A percentile compares a stretch with the other conserved stretches of the same genome.
Evolutionary conservation across 2,329 filamentous ascomycete genomes (phyloP).

Genomic region (Xylariaceae sp.): DNA sequence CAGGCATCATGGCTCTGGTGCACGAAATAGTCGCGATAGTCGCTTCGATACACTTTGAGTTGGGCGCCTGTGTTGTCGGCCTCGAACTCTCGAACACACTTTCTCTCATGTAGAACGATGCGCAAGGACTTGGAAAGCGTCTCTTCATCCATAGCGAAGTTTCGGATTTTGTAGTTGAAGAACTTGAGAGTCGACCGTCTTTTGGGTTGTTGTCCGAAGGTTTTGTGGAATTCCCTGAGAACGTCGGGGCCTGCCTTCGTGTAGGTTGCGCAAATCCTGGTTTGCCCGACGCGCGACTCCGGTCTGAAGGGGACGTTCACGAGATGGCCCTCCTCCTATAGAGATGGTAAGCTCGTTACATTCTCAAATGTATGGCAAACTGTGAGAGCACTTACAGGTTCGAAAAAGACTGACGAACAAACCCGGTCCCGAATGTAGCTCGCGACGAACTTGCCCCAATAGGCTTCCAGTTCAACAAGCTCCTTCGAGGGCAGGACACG

Average conservation of each 20-base stretch:
- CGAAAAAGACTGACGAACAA: background rate
- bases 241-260: constrained; percentile 47
- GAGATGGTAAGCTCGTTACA: background rate
- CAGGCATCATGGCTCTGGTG: constrained; percentile 23
- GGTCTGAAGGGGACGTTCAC: background rate
- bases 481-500: constrained; percentile 28
- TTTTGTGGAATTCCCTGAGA: constrained; percentile 45
- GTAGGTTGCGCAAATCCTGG: constrained; percentile 34
- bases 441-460: constrained; percentile 26
- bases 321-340: background rate
- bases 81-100: constrained; percentile 5
- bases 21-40: too few relatives aligned
- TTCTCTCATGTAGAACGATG: constrained; percentile 29
- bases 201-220: too few relatives aligned
- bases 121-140: constrained; percentile 25
- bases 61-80: too few relatives aligned
- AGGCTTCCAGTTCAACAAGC: constrained; percentile 27
- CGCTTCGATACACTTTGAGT: too few relatives aligned
- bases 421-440: constrained; percentile 20
- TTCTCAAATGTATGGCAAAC: background rate
- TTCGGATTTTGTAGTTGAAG: background rate
- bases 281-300: too few relatives aligned
- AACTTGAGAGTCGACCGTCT: too few relatives aligned
- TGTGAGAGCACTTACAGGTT: background rate
- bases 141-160: constrained; percentile 29